Evolutionary conservation across 768 basidiomycete genomes (phyloP).

Genomic region (Coprinopsis cinerea): DNA sequence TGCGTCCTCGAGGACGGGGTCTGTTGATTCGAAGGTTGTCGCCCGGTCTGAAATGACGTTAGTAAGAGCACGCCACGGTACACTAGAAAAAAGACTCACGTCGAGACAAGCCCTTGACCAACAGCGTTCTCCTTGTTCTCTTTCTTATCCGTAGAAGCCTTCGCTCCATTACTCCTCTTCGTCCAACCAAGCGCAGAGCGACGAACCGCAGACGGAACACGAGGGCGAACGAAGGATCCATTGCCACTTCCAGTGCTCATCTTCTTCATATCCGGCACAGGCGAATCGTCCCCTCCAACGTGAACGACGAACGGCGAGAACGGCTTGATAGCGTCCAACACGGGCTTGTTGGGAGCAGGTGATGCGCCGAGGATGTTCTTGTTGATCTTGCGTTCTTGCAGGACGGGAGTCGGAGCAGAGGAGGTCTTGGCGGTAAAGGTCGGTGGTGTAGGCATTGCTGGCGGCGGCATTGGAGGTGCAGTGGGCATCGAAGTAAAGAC

Average conservation of each 20-base stretch:
- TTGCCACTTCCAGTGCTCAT: slow-evolving; percentile 28
- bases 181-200: slow-evolving; percentile 58
- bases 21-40: slow-evolving; percentile 43
- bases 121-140: no score
- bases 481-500: slow-evolving; percentile 30
- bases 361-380: slow-evolving; percentile 30
- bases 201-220: slow-evolving; percentile 49
- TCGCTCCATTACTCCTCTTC: slow-evolving; percentile 47
- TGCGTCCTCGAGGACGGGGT: slow-evolving; percentile 45
- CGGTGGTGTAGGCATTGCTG: background rate
- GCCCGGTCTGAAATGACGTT: slow-evolving; percentile 30
- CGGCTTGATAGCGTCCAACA: slow-evolving; percentile 34
- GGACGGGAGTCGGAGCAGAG: slow-evolving; percentile 19
- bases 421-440: background rate
- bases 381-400: slow-evolving; percentile 42
- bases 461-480: background rate
- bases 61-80: slow-evolving; percentile 7
- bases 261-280: slow-evolving; percentile 31
- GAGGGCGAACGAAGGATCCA: slow-evolving; percentile 38
- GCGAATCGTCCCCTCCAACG: background rate
- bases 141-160: slow-evolving; percentile 45
- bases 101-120: slow-evolving; percentile 39
- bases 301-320: slow-evolving; percentile 31
- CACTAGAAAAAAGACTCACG: slow-evolving; percentile 37
- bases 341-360: no score